Evolutionary conservation across 345 rosid genomes (phyloP), one percentile per base, ranked within the genome.

Genomic region (Populus deltoides): DNA sequence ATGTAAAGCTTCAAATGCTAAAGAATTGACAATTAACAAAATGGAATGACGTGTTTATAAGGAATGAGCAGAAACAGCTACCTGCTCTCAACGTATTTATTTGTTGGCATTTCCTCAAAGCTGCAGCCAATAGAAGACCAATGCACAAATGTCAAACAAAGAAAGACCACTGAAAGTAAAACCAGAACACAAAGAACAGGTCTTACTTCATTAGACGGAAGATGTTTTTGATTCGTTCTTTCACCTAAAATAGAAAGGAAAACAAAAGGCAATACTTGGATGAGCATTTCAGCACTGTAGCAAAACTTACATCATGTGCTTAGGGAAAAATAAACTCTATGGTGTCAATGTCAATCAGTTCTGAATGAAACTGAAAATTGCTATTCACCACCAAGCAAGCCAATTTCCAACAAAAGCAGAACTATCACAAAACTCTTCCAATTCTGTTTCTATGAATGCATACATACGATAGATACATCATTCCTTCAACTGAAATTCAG

Each of bases 81-180:
- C 98, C 98, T 93, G 97, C 97, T 93, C 86, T 94, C 98, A 68
- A 93, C 98, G 74, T 78, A 93, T 81, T 89, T 93, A 85, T 94
- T 94, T 72, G 98, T 93, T 13, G 98, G 92, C 99, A 95, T 93
- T 86, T 95, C 99, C 84, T 93, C 98, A 63, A 95, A 95, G 55
- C 97, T 95, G 93, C 81, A 85, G 51, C 18, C 84, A 76, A 77
- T 25, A 79, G 41, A 68, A 78, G 43, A 75, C 2, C 63, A 57
- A 69, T 22, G 65, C 8, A 76, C 29, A 73, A 72, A 78, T 66
- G 68, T 73, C 41, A 81, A 68, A 75, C 43, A 67, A 67, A 24
- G 68, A 66, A 47, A 55, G 73, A 39, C 61, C 17, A 20, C 41
- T 17, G 15, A 39, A 47, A 63, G 70, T 25, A 27, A 24, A 47